These are phyloP conservation scores for Bolboschoenus planiculmis DNA, from an alignment of 176 grass and related monocot genomes.

Conservation along the genomic window DNA sequence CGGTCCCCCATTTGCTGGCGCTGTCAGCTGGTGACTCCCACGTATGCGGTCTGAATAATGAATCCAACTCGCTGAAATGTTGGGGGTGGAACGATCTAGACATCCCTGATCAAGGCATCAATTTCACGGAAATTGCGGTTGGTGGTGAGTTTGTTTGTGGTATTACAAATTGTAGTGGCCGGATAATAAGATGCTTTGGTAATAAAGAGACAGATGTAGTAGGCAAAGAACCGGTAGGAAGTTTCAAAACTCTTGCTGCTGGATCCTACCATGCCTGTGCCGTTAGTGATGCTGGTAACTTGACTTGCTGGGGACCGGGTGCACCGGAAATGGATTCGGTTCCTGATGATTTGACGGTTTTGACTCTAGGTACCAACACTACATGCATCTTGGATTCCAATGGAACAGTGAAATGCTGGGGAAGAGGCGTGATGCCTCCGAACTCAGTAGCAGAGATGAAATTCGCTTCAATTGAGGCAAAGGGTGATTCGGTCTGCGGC, in stretches of 20 bases:
- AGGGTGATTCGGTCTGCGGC: conserved; percentile 60
- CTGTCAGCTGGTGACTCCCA: conserved; percentile 56
- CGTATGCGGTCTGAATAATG: conserved; percentile 52
- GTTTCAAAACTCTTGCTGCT: conserved; percentile 29
- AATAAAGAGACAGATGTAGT: conserved; percentile 9
- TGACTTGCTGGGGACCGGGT: conserved; percentile 64
- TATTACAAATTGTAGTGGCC: not conserved
- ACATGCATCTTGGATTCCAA: conserved; percentile 57
- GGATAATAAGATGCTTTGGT: conserved; percentile 32
- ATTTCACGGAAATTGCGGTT: conserved; percentile 59
- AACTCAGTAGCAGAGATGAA: not conserved
- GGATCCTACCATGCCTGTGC: conserved; percentile 57
- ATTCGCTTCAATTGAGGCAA: conserved; percentile 58
- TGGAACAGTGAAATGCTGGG: conserved; percentile 50
- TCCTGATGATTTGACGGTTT: conserved; percentile 14
- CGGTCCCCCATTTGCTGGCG: conserved; percentile 34
- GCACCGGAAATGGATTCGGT: conserved; percentile 24
- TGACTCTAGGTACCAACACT: conserved; percentile 56
- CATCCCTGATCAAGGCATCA: conserved; percentile 5
- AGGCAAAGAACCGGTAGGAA: not conserved
- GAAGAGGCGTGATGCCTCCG: conserved; percentile 24
- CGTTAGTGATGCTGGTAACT: conserved; percentile 22
- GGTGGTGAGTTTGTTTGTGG: conserved; percentile 83
- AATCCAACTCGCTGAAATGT: conserved; percentile 24
- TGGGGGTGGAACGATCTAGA: conserved; percentile 51